These are phyloP conservation scores for Cladosporium sp. DNA, from an alignment of 2,329 filamentous ascomycete species.

Conservation along the genomic window DNA sequence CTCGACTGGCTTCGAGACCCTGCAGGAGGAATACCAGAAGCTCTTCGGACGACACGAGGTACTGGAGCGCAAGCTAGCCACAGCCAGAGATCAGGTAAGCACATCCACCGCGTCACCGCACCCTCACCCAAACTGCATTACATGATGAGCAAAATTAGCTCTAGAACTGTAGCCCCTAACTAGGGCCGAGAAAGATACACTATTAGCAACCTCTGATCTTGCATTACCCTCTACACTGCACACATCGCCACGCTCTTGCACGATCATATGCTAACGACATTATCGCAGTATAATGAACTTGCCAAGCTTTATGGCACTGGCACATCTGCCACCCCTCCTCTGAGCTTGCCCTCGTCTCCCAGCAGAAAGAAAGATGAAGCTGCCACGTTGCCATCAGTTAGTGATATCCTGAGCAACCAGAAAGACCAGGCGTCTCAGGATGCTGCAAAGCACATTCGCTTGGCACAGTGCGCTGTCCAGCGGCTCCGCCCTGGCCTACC, in stretches of 20 bases:
- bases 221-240: constrained; percentile 1
- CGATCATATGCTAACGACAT: background rate
- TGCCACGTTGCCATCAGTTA: constrained; percentile 7
- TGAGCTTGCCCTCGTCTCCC: constrained; percentile 36
- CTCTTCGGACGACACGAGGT: constrained; percentile 46
- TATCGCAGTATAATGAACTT: constrained; percentile 37
- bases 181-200: constrained; percentile 16
- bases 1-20: constrained; percentile 46
- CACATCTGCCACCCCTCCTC: constrained; percentile 30
- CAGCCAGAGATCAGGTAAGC: constrained; percentile 51
- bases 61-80: constrained; percentile 49
- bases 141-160: constrained; percentile 21
- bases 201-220: constrained; percentile 18
- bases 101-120: background rate
- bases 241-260: background rate
- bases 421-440: constrained; percentile 34
- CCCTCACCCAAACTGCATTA: constrained; percentile 1
- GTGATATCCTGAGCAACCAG: constrained; percentile 21
- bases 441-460: constrained; percentile 37
- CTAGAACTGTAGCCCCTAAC: constrained; percentile 19
- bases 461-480: constrained; percentile 32
- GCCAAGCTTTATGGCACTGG: constrained; percentile 31
- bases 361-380: constrained; percentile 23
- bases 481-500: constrained; percentile 23
- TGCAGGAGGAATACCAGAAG: constrained; percentile 49